A percentile compares a stretch with the other conserved stretches of the same genome.
Evolutionary conservation across 2,329 filamentous ascomycete species (phyloP).

Genomic region (Tothia fuscella): DNA sequence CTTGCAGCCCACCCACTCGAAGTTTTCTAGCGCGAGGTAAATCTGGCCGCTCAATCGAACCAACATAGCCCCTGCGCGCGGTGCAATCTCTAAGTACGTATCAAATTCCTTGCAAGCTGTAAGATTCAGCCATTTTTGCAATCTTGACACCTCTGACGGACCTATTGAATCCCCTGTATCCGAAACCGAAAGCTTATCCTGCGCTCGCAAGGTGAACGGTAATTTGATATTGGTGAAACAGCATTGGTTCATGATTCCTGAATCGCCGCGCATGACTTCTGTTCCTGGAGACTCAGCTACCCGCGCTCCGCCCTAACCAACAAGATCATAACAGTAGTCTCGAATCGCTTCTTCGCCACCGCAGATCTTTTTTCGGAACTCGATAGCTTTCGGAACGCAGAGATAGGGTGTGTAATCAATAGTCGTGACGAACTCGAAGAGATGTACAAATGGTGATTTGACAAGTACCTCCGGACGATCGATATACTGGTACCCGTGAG

Average conservation of each 20-base stretch:
- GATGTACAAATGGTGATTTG: conserved; percentile 51
- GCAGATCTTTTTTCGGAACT: conserved; percentile 56
- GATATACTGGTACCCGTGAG: conserved; percentile 58
- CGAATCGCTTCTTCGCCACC: conserved; percentile 63
- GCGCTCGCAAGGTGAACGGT: conserved; percentile 42
- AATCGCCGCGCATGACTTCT: conserved; percentile 54
- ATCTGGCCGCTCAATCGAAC: conserved; percentile 66
- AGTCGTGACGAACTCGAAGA: conserved; percentile 70
- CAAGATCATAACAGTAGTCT: conserved; percentile 51
- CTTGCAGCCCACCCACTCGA: conserved; percentile 52
- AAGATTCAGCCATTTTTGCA: conserved; percentile 27
- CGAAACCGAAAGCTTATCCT: conserved; percentile 15
- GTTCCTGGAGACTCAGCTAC: conserved; percentile 57
- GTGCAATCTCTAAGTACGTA: conserved; percentile 57
- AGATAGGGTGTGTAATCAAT: conserved; percentile 60
- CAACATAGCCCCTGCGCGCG: conserved; percentile 54
- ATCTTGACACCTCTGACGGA: conserved; percentile 10
- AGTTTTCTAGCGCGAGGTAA: conserved; percentile 68
- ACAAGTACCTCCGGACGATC: conserved; percentile 24
- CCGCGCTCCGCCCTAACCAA: conserved; percentile 47
- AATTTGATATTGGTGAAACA: conserved; percentile 62
- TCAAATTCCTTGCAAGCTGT: conserved; percentile 44
- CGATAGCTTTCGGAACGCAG: conserved; percentile 58
- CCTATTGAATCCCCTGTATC: conserved; percentile 10
- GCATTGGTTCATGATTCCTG: conserved; percentile 51